These are phyloP conservation scores for Penicillium sp. DNA, from an alignment of 2,329 filamentous ascomycete genomes.

Conservation along the genomic window DNA sequence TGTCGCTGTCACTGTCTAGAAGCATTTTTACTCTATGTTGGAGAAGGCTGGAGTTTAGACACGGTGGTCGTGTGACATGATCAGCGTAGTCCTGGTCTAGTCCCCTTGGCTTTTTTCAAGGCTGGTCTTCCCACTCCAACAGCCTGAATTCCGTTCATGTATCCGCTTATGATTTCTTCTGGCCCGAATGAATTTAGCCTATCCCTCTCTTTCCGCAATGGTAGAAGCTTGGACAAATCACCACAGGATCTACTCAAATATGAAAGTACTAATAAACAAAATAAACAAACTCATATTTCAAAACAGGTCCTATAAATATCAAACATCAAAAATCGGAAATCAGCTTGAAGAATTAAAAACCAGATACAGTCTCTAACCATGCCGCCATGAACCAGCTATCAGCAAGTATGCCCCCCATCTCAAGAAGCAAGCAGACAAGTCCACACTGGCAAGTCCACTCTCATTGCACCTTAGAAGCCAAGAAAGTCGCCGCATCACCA, in stretches of 20 bases:
- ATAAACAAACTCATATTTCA: neutral
- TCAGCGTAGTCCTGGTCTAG: neutral
- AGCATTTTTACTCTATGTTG: too few species aligned
- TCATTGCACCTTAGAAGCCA: constrained; percentile 24
- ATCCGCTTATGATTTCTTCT: too few species aligned
- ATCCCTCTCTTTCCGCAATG: neutral
- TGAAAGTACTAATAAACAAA: neutral
- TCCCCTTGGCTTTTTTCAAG: neutral
- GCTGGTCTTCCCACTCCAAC: too few species aligned
- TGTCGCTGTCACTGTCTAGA: too few species aligned
- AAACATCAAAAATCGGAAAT: neutral
- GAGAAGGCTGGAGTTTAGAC: neutral
- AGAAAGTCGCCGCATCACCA: constrained; percentile 31
- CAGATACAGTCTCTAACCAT: too few species aligned
- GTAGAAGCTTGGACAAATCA: neutral
- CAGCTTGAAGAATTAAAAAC: too few species aligned
- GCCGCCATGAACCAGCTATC: neutral
- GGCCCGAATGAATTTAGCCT: too few species aligned
- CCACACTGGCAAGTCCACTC: neutral
- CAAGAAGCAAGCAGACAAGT: neutral
- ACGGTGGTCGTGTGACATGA: neutral
- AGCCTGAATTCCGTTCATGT: too few species aligned
- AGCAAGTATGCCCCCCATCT: neutral
- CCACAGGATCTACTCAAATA: neutral
- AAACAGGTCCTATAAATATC: neutral